Percentiles rank a stretch among this genome's conserved stretches.
phyloP scores from a whole-genome alignment of 495 filamentous ascomycete species.

The Penicillium bialowiezense region DNA sequence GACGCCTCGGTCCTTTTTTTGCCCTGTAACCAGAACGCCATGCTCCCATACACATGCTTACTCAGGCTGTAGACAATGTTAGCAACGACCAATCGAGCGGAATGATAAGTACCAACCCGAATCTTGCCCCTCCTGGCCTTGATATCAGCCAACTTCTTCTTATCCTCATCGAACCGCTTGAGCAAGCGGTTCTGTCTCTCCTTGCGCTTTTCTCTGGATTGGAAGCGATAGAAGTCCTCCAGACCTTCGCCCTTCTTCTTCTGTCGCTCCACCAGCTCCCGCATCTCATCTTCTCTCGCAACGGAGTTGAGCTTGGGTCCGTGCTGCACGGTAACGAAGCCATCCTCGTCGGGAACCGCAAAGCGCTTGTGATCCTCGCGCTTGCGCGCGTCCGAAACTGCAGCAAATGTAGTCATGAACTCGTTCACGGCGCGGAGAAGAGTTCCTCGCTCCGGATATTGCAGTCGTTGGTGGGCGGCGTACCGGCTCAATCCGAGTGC shows the following conservation, averaged over 20 bases:
- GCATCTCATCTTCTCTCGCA: constrained; percentile 70
- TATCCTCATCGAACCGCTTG: constrained; percentile 53
- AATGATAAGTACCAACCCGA: constrained; percentile 33
- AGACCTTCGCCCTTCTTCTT: constrained; percentile 65
- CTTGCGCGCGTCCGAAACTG: constrained; percentile 62
- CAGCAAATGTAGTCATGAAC: constrained; percentile 73
- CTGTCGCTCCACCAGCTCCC: constrained; percentile 69
- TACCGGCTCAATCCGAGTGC: constrained; percentile 63
- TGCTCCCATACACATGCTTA: constrained; percentile 24
- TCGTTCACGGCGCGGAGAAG: constrained; percentile 72
- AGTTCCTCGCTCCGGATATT: constrained; percentile 61
- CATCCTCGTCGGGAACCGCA: constrained; percentile 86
- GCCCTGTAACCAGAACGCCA: constrained; percentile 24
- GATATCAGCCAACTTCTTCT: constrained; percentile 51
- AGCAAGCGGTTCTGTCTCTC: constrained; percentile 66
- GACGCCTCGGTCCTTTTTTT: constrained; percentile 9
- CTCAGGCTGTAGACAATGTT: constrained; percentile 37
- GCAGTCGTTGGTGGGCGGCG: constrained; percentile 55
- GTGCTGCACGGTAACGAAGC: constrained; percentile 86
- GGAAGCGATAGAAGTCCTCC: constrained; percentile 91
- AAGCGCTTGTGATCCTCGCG: constrained; percentile 60
- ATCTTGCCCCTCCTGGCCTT: constrained; percentile 49
- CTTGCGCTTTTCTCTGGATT: constrained; percentile 86
- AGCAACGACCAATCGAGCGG: constrained; percentile 7
- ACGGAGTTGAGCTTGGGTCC: constrained; percentile 70